Evolutionary conservation across 257 asterid species (phyloP).

Genomic region (Ilex asprella): DNA sequence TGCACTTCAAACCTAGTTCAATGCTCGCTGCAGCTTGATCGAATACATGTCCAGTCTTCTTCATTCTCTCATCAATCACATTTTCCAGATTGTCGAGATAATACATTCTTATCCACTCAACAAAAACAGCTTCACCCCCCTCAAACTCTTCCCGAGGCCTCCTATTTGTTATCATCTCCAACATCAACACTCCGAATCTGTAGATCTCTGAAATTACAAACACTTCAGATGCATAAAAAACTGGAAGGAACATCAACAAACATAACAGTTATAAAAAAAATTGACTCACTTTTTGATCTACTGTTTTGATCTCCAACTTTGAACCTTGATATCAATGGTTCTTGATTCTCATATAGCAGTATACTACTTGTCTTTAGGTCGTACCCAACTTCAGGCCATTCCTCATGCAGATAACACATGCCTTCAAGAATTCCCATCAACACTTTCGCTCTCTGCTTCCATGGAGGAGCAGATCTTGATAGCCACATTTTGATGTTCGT

Average conservation of each 20-base stretch:
- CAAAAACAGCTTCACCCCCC: conserved; percentile 22
- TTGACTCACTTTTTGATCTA: conserved; percentile 31
- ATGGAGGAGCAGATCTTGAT: conserved; percentile 22
- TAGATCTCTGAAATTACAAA: conserved; percentile 19
- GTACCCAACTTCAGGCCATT: conserved; percentile 33
- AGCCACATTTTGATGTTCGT: conserved; percentile 36
- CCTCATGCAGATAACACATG: conserved; percentile 31
- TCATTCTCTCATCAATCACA: conserved; percentile 47
- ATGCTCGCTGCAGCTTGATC: conserved; percentile 25
- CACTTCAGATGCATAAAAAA: not conserved
- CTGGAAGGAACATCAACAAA: not conserved
- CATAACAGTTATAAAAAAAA: not conserved
- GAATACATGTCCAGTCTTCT: conserved; percentile 14
- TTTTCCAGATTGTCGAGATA: conserved; percentile 26
- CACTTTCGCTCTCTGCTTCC: conserved; percentile 40
- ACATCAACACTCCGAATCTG: conserved; percentile 37
- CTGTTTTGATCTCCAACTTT: conserved; percentile 23
- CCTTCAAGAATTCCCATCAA: conserved; percentile 27
- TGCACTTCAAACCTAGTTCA: conserved; percentile 39
- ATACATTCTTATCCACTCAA: conserved; percentile 40
- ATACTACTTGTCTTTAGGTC: conserved; percentile 31
- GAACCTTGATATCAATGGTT: conserved; percentile 41
- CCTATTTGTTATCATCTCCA: conserved; percentile 36
- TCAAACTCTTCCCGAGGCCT: conserved; percentile 26
- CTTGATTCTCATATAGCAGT: conserved; percentile 29